Evolutionary conservation across 108 stramenopile species (phyloP).

Genomic region (Seminavis robusta): DNA sequence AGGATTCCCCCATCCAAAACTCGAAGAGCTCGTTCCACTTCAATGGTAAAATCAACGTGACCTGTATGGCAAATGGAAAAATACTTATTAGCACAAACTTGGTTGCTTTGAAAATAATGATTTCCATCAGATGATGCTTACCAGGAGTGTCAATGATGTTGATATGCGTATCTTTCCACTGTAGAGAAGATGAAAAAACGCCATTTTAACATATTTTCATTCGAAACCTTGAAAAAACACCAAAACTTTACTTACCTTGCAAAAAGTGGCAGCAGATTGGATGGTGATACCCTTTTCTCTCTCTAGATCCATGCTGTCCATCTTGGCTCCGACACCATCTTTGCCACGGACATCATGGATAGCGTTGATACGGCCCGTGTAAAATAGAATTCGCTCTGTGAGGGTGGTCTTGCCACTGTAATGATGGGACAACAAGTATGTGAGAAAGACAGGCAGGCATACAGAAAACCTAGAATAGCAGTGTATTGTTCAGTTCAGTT

Average conservation of each 20-base stretch:
- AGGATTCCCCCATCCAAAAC: conserved; percentile 98
- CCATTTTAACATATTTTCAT: too few species aligned
- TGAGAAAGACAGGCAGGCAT: neutral
- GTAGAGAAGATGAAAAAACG: too few species aligned
- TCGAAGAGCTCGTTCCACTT: conserved; percentile 97
- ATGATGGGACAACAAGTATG: neutral
- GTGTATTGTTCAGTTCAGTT: neutral
- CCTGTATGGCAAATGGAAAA: conserved; percentile 28
- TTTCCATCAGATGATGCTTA: too few species aligned
- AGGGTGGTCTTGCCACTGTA: conserved; percentile 96
- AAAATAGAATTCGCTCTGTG: conserved; percentile 98
- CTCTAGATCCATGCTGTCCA: conserved; percentile 99
- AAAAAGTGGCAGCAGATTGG: conserved; percentile 98
- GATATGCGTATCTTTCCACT: conserved; percentile 95
- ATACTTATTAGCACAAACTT: neutral
- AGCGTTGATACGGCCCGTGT: conserved; percentile 95
- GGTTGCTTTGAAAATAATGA: neutral
- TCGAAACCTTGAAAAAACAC: too few species aligned
- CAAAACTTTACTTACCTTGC: conserved; percentile 60
- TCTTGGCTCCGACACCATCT: conserved; percentile 99
- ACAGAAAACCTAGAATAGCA: neutral
- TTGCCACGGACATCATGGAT: conserved; percentile 99
- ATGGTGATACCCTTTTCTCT: conserved; percentile 99
- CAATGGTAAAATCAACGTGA: conserved; percentile 85
- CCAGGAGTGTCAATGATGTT: too few species aligned